These are phyloP conservation scores for Miamiensis avidus DNA, from an alignment of 169 alveolate species.

Conservation along the genomic window DNA sequence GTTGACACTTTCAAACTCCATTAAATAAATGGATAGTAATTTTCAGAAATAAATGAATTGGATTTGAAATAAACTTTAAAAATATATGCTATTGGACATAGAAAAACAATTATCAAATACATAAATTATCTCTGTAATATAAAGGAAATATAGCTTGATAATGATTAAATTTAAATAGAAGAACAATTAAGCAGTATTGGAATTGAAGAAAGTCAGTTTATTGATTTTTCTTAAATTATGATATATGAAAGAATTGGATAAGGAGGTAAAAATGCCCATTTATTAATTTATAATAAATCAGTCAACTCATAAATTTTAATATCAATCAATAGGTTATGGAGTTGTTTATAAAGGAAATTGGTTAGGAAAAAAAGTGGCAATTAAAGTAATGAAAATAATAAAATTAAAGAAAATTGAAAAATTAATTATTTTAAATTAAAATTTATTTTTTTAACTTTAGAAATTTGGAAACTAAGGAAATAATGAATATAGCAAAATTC, in stretches of 20 bases:
- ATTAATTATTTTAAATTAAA: too few species aligned
- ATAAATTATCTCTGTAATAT: background rate
- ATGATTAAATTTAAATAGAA: too few species aligned
- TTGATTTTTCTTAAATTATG: background rate
- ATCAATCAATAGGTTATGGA: too few species aligned
- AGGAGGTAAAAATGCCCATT: too few species aligned
- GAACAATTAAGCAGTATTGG: background rate
- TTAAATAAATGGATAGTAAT: background rate
- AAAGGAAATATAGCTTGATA: background rate
- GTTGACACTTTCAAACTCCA: background rate
- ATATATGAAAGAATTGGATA: background rate
- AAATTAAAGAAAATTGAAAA: too few species aligned
- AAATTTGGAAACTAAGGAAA: background rate
- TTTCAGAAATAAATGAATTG: background rate
- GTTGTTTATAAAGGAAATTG: background rate
- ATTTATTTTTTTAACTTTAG: background rate
- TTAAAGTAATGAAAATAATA: background rate
- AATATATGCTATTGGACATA: background rate
- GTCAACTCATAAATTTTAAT: too few species aligned
- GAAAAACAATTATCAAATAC: background rate
- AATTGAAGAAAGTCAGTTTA: background rate
- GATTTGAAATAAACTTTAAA: background rate
- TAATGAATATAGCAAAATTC: background rate
- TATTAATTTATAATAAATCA: too few species aligned
- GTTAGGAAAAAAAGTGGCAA: background rate